Evolutionary conservation across 331 rosid species (phyloP), one percentile per base, ranked within the genome.

Genomic region (Pyracantha coccinea): DNA sequence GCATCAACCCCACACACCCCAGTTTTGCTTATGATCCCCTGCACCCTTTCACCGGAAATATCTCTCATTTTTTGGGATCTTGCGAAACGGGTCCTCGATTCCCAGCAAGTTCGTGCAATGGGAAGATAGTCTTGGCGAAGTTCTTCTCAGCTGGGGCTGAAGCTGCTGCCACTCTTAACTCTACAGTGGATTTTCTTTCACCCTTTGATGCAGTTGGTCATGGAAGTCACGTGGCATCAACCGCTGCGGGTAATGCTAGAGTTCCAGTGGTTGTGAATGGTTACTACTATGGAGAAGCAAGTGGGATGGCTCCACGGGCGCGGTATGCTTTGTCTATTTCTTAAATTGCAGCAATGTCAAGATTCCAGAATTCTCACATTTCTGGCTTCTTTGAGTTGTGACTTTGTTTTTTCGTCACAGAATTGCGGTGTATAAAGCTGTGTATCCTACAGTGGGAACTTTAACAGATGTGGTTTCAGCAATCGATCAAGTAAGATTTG

Each of bases 191-290:
- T 60, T 82, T 94, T 72, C 97, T 92, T 69, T 95, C 99, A n/a
- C 97, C 97, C 1, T 89, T 85, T 79, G 97, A 92, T 83, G 89
- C 90, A 4, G 88, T 74, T 58, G 99, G 99, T 62, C 97, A 92
- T 76, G 99, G 99, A 83, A 95, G 99, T 78, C 99, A 94, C 59
- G 99, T 90, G 62, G 91, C 97, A 55, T 92, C 99, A 65, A 77
- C 71, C 31, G 96, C 93, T 11, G 97, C 97, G 78, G 99, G 97
- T 68, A 94, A 94, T 86, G 81, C 82, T 71, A 91, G 83, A 63
- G 93, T 94, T 76, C 88, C 96, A 1, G 93, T 94, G 50, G 82
- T 86, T 60, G 92, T 86, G 3, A 83, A 92, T 45, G 91, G 87
- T 69, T 90, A 82, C 79, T 84, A 17, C 65, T 92, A 87, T 33